A percentile compares a stretch with the other conserved stretches of the same genome.
phyloP scores from a whole-genome alignment of 176 grass and related monocot species.

The Metroxylon sagu region DNA sequence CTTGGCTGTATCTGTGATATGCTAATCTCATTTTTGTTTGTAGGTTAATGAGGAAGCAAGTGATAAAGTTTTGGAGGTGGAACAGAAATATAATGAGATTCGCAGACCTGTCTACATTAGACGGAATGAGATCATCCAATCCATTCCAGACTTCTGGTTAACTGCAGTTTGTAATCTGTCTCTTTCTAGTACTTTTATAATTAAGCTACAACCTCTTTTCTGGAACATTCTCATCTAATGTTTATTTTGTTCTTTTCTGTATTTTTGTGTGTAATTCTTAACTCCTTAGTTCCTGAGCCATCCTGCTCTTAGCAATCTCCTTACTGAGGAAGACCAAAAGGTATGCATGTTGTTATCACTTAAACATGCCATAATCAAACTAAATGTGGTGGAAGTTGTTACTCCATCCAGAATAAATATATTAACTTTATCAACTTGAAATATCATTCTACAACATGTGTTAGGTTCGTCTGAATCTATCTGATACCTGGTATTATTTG shows the following conservation, averaged over 20 bases:
- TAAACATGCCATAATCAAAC: too few relatives aligned
- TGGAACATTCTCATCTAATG: constrained; percentile 10
- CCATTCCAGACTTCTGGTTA: constrained; percentile 86
- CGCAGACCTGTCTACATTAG: constrained; percentile 74
- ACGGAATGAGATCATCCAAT: constrained; percentile 72
- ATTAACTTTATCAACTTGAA: too few relatives aligned
- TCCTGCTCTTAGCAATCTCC: constrained; percentile 59
- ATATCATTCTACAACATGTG: too few relatives aligned
- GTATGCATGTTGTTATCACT: constrained; percentile 11
- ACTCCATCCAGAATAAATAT: too few relatives aligned
- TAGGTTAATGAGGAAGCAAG: constrained; percentile 95
- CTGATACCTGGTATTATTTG: too few relatives aligned
- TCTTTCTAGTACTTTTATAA: background rate
- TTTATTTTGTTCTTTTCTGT: background rate
- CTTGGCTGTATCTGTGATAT: too few relatives aligned
- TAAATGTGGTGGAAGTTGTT: too few relatives aligned
- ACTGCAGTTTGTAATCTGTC: constrained; percentile 52
- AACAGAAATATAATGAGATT: constrained; percentile 90
- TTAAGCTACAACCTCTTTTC: background rate
- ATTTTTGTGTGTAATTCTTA: constrained; percentile 2
- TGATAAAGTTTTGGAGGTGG: constrained; percentile 87
- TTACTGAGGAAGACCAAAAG: constrained; percentile 75
- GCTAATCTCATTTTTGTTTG: background rate
- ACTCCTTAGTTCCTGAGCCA: constrained; percentile 74
- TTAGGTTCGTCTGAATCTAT: too few relatives aligned